Evolutionary conservation across 495 filamentous ascomycete genomes (phyloP), one percentile per base, ranked within the genome.

Genomic region (Amorphotheca resinae): DNA sequence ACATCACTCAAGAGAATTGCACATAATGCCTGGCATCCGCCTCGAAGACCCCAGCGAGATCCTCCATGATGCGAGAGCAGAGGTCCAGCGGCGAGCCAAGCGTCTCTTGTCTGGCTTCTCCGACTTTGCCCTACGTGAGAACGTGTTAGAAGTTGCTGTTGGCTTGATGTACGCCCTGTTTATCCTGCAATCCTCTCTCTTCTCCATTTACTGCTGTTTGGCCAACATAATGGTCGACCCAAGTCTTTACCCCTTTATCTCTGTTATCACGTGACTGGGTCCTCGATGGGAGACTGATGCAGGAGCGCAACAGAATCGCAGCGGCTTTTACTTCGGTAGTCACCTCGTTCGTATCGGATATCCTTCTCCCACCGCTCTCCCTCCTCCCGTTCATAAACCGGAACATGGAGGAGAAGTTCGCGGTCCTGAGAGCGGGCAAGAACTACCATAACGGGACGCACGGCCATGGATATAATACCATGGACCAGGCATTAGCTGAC

Each of bases 371-470:
- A 8, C 67, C 82, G 4, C 56, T 87, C 26, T 80, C 79, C 6
- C 62, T 86, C 15, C 54, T 87, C 12, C 71, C 82, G 0, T 80
- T 80, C 31, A 58, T 85, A 37, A 71, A 80, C 47, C 69, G 74
- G 33, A 86, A 86, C 55, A 70, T 87, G 51, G 74, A 80, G 38
- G 76, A 81, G 61, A 84, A 84, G 57, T 87, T 87, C 49, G 75
- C 79, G 0, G 72, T 83, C 5, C 55, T 86, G 34, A 68, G 61
- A 15, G 36, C 58, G 3, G 82, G 82, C 0, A 69, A 72, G 1
- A 35, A 44, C 25, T 56, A 45, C 22, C 18, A 40, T 28, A 60
- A 75, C 40, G 72, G 65, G 40, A 56, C 48, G 12, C 51, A 60
- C 9, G 56, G 54, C 2, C 37, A 59, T 22, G 74, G 73, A 9